Conservation (phyloP, 2,329 filamentous ascomycete species). For the Sporothrix humicola region DNA sequence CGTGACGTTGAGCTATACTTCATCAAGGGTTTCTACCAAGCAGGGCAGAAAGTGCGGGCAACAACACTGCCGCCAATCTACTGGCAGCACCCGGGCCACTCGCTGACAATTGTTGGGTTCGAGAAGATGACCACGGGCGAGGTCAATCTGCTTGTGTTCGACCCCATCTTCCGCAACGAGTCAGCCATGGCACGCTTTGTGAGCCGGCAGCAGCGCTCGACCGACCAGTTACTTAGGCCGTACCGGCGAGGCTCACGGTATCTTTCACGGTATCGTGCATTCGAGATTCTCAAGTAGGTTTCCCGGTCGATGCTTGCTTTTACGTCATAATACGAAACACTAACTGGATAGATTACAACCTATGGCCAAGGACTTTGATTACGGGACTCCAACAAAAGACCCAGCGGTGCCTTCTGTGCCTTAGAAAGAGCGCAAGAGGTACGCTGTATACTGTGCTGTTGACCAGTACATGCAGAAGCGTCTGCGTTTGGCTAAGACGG, state of each 20-base stretch:
- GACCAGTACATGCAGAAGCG: neutral
- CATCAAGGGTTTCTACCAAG: conserved; percentile 56
- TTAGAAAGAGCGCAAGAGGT: neutral
- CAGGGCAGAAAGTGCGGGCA: conserved; percentile 65
- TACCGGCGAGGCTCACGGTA: conserved; percentile 76
- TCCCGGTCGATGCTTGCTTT: neutral
- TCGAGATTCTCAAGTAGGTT: conserved; percentile 77
- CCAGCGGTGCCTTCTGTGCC: neutral
- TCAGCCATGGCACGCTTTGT: conserved; percentile 65
- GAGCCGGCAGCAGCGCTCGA: conserved; percentile 53
- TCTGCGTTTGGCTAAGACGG: too few species aligned
- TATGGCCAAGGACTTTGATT: conserved; percentile 13
- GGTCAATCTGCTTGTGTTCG: conserved; percentile 80
- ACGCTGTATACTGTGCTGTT: neutral
- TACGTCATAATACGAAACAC: neutral
- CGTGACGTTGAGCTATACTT: conserved; percentile 78
- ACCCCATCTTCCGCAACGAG: conserved; percentile 79
- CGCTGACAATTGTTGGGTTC: conserved; percentile 85
- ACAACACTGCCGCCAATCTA: conserved; percentile 85
- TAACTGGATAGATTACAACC: conserved; percentile 22
- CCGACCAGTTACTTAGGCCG: conserved; percentile 65
- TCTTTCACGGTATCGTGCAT: conserved; percentile 72
- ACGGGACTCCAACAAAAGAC: neutral
- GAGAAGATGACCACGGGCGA: conserved; percentile 70
- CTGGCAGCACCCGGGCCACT: conserved; percentile 87